Conservation (phyloP, 352 stramenopile genomes). For the Globisporangium canariense region DNA sequence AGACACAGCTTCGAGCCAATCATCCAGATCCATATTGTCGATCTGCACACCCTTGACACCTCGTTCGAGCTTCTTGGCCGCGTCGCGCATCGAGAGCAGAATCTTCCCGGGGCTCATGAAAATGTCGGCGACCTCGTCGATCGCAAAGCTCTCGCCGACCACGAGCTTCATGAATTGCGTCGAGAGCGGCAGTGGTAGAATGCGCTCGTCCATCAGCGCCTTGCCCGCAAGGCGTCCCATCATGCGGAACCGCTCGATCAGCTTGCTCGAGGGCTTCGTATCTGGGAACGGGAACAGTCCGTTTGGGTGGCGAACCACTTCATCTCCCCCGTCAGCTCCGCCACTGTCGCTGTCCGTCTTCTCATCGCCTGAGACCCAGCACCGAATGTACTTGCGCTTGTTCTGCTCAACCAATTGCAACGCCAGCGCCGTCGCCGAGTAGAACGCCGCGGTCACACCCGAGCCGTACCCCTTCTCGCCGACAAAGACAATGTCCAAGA, state of each 20-base stretch:
- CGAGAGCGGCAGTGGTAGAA: slow-evolving; percentile 73
- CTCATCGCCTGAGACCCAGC: slow-evolving; percentile 65
- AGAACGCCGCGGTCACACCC: slow-evolving; percentile 82
- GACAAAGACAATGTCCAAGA: slow-evolving; percentile 83
- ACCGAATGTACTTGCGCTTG: slow-evolving; percentile 25
- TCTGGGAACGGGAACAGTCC: slow-evolving; percentile 75
- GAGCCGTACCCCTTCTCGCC: slow-evolving; percentile 85
- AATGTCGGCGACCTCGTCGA: slow-evolving; percentile 49
- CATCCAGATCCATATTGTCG: slow-evolving; percentile 39
- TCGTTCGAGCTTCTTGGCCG: slow-evolving; percentile 27
- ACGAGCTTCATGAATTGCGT: slow-evolving; percentile 76
- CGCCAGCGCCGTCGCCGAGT: slow-evolving; percentile 70
- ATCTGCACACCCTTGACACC: slow-evolving; percentile 42
- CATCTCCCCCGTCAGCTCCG: slow-evolving; percentile 22
- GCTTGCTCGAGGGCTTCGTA: slow-evolving; percentile 18
- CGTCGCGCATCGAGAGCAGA: slow-evolving; percentile 50
- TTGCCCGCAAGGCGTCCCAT: slow-evolving; percentile 80
- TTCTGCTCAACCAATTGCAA: slow-evolving; percentile 60
- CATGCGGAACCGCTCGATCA: slow-evolving; percentile 76
- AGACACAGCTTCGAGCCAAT: slow-evolving; percentile 64
- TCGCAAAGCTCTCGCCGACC: slow-evolving; percentile 52
- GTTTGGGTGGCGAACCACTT: slow-evolving; percentile 73
- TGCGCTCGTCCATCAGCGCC: slow-evolving; percentile 75
- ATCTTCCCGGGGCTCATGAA: slow-evolving; percentile 68
- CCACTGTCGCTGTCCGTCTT: slow-evolving; percentile 12